Evolutionary conservation across 352 stramenopile genomes (phyloP).

Genomic region (Pythium dissotocum): DNA sequence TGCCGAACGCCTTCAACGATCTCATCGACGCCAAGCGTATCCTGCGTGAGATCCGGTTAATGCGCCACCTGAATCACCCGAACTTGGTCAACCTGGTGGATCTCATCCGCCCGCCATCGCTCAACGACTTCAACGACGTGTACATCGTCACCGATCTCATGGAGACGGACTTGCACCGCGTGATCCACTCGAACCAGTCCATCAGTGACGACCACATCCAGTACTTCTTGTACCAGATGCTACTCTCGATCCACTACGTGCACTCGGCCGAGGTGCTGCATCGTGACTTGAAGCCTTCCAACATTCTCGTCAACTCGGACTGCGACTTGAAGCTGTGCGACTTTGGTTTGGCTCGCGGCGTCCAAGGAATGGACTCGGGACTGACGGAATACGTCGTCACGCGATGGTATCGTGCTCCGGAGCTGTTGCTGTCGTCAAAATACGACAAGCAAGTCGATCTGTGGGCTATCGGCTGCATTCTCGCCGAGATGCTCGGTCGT

Average conservation of each 20-base stretch:
- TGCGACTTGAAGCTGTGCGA: slow-evolving; percentile 91
- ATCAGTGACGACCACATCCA: slow-evolving; percentile 88
- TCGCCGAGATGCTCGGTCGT: slow-evolving; percentile 85
- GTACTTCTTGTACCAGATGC: slow-evolving; percentile 91
- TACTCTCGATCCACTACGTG: slow-evolving; percentile 97
- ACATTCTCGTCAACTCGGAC: slow-evolving; percentile 90
- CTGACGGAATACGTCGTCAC: slow-evolving; percentile 91
- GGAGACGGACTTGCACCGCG: slow-evolving; percentile 91
- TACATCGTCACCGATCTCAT: slow-evolving; percentile 92
- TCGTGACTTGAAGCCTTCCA: slow-evolving; percentile 88
- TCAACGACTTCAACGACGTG: slow-evolving; percentile 89
- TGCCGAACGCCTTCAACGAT: slow-evolving; percentile 92
- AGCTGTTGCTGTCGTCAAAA: slow-evolving; percentile 90
- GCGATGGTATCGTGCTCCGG: slow-evolving; percentile 89
- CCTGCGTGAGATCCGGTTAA: slow-evolving; percentile 85
- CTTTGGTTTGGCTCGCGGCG: slow-evolving; percentile 91
- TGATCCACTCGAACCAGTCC: slow-evolving; percentile 88
- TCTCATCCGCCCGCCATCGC: slow-evolving; percentile 72
- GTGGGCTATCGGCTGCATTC: slow-evolving; percentile 87
- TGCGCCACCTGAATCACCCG: slow-evolving; percentile 85
- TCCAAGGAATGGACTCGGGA: slow-evolving; percentile 83
- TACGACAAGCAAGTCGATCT: slow-evolving; percentile 90
- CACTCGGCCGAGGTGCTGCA: slow-evolving; percentile 96
- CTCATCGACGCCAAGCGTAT: slow-evolving; percentile 88
- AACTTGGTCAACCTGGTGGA: slow-evolving; percentile 85